Conservation (phyloP, 2,329 filamentous ascomycete species). For the Ophiosphaerella herpotricha region DNA sequence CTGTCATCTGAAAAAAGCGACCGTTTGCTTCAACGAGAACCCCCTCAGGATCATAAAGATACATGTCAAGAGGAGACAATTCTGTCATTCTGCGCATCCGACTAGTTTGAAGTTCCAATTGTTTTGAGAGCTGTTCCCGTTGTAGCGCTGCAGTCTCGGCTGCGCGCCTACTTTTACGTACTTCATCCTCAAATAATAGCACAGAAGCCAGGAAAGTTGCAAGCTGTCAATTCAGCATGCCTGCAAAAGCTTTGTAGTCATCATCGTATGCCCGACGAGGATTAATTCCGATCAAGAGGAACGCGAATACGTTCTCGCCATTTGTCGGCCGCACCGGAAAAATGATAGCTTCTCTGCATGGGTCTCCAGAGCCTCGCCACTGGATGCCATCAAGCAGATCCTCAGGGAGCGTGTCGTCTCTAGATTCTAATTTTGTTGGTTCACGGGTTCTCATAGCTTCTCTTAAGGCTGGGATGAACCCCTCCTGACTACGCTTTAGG, state of each 20-base stretch:
- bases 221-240: slow-evolving; percentile 39
- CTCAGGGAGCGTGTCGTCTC: slow-evolving; percentile 33
- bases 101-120: slow-evolving; percentile 36
- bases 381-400: slow-evolving; percentile 31
- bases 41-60: slow-evolving; percentile 45
- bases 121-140: slow-evolving; percentile 31
- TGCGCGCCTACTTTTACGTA: slow-evolving; percentile 29
- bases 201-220: slow-evolving; percentile 42
- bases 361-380: slow-evolving; percentile 41
- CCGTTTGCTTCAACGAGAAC: slow-evolving; percentile 52
- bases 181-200: slow-evolving; percentile 40
- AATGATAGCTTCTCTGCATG: slow-evolving; percentile 39
- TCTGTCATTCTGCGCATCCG: slow-evolving; percentile 44
- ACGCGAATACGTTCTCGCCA: slow-evolving; percentile 37
- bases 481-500: slow-evolving; percentile 34
- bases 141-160: slow-evolving; percentile 35
- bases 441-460: slow-evolving; percentile 42
- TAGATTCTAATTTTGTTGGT: slow-evolving; percentile 29
- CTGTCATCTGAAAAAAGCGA: slow-evolving; percentile 55
- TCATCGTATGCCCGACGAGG: slow-evolving; percentile 41
- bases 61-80: slow-evolving; percentile 40
- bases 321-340: slow-evolving; percentile 39
- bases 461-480: slow-evolving; percentile 38
- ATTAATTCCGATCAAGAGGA: slow-evolving; percentile 39
- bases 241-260: slow-evolving; percentile 36